Conservation (phyloP, 768 basidiomycete species). For the Mycena albidolilacea region DNA sequence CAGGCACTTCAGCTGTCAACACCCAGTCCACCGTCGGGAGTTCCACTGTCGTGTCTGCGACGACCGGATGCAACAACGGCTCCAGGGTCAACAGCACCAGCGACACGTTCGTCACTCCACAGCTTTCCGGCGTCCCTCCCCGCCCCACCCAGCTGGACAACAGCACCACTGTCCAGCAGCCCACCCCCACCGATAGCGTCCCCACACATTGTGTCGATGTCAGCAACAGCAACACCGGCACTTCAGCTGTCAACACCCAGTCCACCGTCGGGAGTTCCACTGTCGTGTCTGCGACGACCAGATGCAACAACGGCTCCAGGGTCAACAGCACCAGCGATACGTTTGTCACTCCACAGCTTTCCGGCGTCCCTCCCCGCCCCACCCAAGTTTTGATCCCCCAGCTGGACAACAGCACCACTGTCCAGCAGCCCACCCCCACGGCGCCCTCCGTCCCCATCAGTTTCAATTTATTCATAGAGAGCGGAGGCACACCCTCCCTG, state of each 20-base stretch:
- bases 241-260: too few species aligned
- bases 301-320: neutral
- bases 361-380: neutral
- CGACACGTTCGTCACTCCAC: neutral
- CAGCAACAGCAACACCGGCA: neutral
- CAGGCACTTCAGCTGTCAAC: too few species aligned
- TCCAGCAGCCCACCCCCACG: neutral
- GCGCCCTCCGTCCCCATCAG: neutral
- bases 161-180: neutral
- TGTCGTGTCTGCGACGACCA: neutral
- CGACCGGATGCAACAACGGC: neutral
- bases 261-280: neutral
- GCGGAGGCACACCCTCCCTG: neutral
- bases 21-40: too few species aligned
- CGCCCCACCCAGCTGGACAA: slow-evolving; percentile 1
- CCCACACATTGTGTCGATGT: neutral
- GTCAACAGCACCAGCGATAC: neutral
- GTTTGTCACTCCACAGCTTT: neutral
- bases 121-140: neutral
- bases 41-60: neutral
- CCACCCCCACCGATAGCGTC: neutral
- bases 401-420: neutral
- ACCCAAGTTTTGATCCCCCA: neutral
- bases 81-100: neutral
- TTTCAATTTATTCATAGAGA: neutral